These are phyloP conservation scores for Wickerhamomyces canadensis DNA, from an alignment of 805 yeast species.

Conservation along the genomic window DNA sequence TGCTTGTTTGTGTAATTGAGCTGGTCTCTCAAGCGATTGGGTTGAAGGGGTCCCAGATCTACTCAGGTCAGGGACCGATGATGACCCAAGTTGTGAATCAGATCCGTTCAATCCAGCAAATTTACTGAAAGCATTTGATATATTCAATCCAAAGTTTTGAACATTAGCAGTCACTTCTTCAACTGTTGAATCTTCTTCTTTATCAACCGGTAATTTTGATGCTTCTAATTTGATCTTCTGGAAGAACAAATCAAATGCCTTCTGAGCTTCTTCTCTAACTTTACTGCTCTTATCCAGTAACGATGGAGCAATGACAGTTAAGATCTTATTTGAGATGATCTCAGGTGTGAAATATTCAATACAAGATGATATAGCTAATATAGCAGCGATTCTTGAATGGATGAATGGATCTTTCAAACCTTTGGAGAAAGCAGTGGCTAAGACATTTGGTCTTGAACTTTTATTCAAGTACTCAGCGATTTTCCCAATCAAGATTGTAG, in stretches of 20 bases:
- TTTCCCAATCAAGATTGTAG: slow-evolving; percentile 62
- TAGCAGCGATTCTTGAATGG: slow-evolving; percentile 70
- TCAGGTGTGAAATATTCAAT: slow-evolving; percentile 65
- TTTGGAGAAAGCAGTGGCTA: slow-evolving; percentile 82
- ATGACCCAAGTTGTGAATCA: slow-evolving; percentile 10
- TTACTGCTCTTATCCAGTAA: slow-evolving; percentile 66
- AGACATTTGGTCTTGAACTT: slow-evolving; percentile 58
- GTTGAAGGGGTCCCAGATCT: slow-evolving; percentile 16
- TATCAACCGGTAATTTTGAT: slow-evolving; percentile 27
- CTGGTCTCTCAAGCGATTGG: background rate
- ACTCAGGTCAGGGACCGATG: slow-evolving; percentile 11
- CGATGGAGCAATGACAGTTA: slow-evolving; percentile 82
- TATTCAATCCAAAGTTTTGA: slow-evolving; percentile 19
- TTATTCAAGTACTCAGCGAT: slow-evolving; percentile 55
- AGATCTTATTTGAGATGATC: slow-evolving; percentile 70
- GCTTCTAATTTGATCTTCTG: slow-evolving; percentile 46
- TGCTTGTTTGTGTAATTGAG: background rate
- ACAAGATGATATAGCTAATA: slow-evolving; percentile 64
- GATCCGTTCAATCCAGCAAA: slow-evolving; percentile 21
- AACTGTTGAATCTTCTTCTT: slow-evolving; percentile 20
- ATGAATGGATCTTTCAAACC: slow-evolving; percentile 75
- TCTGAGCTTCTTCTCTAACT: slow-evolving; percentile 69
- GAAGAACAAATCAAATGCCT: slow-evolving; percentile 59
- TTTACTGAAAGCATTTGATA: slow-evolving; percentile 16
- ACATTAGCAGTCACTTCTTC: slow-evolving; percentile 21